These are phyloP conservation scores for Polygonum maritimum DNA, from an alignment of 148 eudicot species.

Conservation along the genomic window DNA sequence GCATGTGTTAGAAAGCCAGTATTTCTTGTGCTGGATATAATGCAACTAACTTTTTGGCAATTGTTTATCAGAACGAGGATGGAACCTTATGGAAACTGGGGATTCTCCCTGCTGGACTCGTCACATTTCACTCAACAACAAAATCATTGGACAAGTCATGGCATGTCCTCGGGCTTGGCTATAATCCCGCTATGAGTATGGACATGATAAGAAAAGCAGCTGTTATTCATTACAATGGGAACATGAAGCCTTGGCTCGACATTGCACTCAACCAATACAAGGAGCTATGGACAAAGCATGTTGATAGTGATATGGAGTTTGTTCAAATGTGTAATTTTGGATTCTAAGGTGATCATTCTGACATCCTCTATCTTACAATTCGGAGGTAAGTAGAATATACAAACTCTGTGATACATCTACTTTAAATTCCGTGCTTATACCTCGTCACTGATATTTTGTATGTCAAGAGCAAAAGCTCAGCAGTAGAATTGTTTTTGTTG, in stretches of 20 bases:
- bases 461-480: background rate
- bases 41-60: background rate
- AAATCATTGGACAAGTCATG: slow-evolving; percentile 86
- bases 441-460: background rate
- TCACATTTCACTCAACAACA: slow-evolving; percentile 66
- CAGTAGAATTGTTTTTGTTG: background rate
- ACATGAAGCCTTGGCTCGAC: slow-evolving; percentile 71
- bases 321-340: slow-evolving; percentile 93
- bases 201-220: slow-evolving; percentile 81
- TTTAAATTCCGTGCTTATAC: background rate
- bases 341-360: slow-evolving; percentile 27
- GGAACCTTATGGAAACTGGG: slow-evolving; percentile 60
- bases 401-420: background rate
- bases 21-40: background rate
- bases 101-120: slow-evolving; percentile 70
- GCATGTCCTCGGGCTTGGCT: slow-evolving; percentile 89
- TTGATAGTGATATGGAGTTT: slow-evolving; percentile 75
- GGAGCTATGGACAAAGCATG: slow-evolving; percentile 80
- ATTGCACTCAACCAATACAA: slow-evolving; percentile 75
- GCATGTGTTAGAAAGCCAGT: too few species aligned
- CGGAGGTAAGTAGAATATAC: slow-evolving; percentile 21
- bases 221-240: slow-evolving; percentile 89
- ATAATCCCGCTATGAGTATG: slow-evolving; percentile 87
- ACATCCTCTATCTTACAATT: slow-evolving; percentile 12
- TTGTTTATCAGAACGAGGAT: slow-evolving; percentile 51